Base-by-base conservation (phyloP, 1,284 basidiomycete genomes). In the Porogramme epimiltina region DNA sequence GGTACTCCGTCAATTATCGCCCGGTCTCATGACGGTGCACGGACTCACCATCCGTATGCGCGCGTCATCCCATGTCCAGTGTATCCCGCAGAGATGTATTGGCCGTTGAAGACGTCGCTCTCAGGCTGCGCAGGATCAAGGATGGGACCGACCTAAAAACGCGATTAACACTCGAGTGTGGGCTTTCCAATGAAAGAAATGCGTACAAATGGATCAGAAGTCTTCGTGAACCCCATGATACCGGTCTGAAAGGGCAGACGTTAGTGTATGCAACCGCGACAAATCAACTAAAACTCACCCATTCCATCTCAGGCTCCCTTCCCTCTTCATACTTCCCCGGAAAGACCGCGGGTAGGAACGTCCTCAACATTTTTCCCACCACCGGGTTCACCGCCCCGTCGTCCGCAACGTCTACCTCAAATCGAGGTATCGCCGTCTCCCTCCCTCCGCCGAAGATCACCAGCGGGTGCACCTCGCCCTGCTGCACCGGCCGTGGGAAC, bases 31-130 rank as follows among this genome's bases (percentile, higher is more conserved):
- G 10, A 25, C 23, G 22, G 31, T 28, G n/a, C 24, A 18, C n/a
- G 31, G 0, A 40, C 79, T 44, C 62, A 89, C 87, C 88, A 91
- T 38, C 77, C 80, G 62, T 79, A 89, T 0, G 87, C 83, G 2
- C 89, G 79, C 3, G 89, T 84, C 89, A 93, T 93, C 0, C 91
- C 91, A 60, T 92, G 90, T 0, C 90, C 90, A 0, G 79, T 76
- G 62, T 84, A 92, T 8, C 91, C 91, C 0, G 85, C 90, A 1
- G 85, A 73, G 18, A 93, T 80, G 59, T 81, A 93, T 58, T 93
- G 89, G 0, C 86, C 85, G 9, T 73, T 58, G 52, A 73, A 76
- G 8, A 52, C 18, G 51, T 54, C 19, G 10, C 58, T 31, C 0
- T 62, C 59, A 5, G 55, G 46, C 1, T 60, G 57, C 13, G 64